Conservation (phyloP, 1,284 basidiomycete species). For the Exobasidium cylindrosporum region DNA sequence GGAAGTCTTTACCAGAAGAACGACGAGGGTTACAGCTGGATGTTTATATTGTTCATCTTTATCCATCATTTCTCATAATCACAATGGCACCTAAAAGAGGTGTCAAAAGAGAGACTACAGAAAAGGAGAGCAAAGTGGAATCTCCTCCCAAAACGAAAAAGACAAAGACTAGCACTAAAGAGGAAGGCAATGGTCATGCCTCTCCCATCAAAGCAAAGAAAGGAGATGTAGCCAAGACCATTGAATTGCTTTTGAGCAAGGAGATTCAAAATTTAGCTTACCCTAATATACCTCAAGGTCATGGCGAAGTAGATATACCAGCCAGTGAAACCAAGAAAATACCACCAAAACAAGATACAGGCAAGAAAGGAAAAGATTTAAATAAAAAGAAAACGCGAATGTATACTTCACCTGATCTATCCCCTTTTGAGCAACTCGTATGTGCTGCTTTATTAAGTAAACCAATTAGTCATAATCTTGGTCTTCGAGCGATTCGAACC, state of each 20-base stretch:
- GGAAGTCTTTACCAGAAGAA: no score
- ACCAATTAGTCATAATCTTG: slow-evolving; percentile 33
- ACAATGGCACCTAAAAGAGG: slow-evolving; percentile 2
- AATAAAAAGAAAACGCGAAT: slow-evolving; percentile 21
- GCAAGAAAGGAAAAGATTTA: slow-evolving; percentile 18
- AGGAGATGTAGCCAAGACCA: background rate
- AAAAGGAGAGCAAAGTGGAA: background rate
- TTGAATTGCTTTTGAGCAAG: background rate
- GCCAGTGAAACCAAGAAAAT: background rate
- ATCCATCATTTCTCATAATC: background rate
- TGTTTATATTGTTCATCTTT: no score
- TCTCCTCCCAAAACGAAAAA: background rate
- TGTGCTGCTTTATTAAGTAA: slow-evolving; percentile 32
- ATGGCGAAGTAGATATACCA: slow-evolving; percentile 8
- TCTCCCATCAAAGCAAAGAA: background rate
- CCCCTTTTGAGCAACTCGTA: slow-evolving; percentile 30
- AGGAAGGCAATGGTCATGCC: background rate
- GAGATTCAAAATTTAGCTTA: slow-evolving; percentile 2
- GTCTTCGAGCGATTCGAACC: slow-evolving; percentile 29
- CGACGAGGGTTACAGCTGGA: no score
- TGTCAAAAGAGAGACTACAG: background rate
- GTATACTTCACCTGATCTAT: slow-evolving; percentile 25
- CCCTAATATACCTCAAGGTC: background rate
- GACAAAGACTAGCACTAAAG: background rate
- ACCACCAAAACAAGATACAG: background rate